Conservation (phyloP, 805 yeast species). For the Teunomyces tritomae region DNA sequence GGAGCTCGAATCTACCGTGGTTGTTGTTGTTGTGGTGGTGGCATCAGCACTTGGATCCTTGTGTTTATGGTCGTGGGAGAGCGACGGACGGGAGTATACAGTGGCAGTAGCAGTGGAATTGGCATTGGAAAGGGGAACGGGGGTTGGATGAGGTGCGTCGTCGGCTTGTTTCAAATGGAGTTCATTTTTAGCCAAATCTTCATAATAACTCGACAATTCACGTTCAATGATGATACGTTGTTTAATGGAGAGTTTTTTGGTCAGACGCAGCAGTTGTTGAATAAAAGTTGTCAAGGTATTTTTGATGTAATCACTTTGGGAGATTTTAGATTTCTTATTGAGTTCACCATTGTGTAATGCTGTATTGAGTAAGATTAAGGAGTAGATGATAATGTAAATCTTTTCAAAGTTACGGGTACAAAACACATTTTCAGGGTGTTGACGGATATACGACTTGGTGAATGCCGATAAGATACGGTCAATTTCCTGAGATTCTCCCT, state of each 20-base stretch:
- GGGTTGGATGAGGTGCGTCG: constrained; percentile 3
- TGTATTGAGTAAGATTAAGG: constrained; percentile 71
- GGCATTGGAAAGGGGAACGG: too few species aligned
- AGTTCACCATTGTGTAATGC: constrained; percentile 61
- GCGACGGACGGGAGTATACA: not conserved
- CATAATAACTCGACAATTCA: constrained; percentile 45
- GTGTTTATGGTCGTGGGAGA: constrained; percentile 2
- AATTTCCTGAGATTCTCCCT: constrained; percentile 81
- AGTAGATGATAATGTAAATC: constrained; percentile 68
- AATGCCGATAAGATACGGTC: constrained; percentile 71
- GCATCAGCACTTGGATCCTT: not conserved
- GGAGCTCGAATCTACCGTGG: constrained; percentile 1
- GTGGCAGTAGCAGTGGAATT: too few species aligned
- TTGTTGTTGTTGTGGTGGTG: constrained; percentile 3
- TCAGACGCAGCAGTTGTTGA: constrained; percentile 31
- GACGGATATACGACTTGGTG: constrained; percentile 58
- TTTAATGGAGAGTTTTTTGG: constrained; percentile 29
- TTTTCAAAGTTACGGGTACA: constrained; percentile 51
- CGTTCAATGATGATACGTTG: constrained; percentile 44
- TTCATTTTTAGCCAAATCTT: constrained; percentile 38
- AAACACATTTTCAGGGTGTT: constrained; percentile 47
- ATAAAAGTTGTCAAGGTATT: constrained; percentile 43
- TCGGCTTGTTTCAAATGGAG: constrained; percentile 35
- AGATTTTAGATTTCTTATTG: constrained; percentile 35
- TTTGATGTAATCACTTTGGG: constrained; percentile 39